A percentile compares a stretch with the other conserved stretches of the same genome.
These are phyloP conservation scores for Silene vulgaris DNA, from an alignment of 179 eudicot genomes.

Conservation along the genomic window DNA sequence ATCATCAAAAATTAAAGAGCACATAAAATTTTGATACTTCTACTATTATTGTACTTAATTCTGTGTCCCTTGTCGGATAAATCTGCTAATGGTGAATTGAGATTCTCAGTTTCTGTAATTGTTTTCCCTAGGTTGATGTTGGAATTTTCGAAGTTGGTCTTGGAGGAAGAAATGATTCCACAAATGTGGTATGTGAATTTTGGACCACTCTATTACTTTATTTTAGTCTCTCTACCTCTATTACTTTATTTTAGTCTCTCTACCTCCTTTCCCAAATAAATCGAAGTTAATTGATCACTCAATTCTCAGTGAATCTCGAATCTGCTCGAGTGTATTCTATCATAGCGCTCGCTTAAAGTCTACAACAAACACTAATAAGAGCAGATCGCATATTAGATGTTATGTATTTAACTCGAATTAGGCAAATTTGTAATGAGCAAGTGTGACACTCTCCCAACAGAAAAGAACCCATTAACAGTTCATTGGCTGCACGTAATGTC, in stretches of 20 bases:
- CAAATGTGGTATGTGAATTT: slow-evolving; percentile 66
- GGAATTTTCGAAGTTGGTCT: slow-evolving; percentile 88
- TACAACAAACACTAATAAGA: background rate
- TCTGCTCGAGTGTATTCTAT: background rate
- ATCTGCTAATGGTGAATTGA: background rate
- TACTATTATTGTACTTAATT: background rate
- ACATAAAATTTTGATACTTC: background rate
- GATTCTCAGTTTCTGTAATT: slow-evolving; percentile 9
- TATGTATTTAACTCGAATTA: background rate
- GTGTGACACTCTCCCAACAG: background rate
- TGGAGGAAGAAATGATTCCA: slow-evolving; percentile 73
- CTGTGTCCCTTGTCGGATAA: background rate
- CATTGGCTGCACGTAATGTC: background rate
- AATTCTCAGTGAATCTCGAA: background rate
- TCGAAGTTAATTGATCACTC: background rate
- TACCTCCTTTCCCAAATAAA: background rate
- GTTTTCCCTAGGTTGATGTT: slow-evolving; percentile 68
- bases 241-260: background rate
- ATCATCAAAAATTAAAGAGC: background rate
- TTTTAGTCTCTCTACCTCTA: background rate
- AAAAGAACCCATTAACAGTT: background rate
- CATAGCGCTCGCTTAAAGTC: background rate
- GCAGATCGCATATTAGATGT: background rate
- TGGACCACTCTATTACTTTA: background rate
- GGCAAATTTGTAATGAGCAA: background rate